phyloP scores from a whole-genome alignment of 2,329 filamentous ascomycete species.

The Fusarium newnesense region DNA sequence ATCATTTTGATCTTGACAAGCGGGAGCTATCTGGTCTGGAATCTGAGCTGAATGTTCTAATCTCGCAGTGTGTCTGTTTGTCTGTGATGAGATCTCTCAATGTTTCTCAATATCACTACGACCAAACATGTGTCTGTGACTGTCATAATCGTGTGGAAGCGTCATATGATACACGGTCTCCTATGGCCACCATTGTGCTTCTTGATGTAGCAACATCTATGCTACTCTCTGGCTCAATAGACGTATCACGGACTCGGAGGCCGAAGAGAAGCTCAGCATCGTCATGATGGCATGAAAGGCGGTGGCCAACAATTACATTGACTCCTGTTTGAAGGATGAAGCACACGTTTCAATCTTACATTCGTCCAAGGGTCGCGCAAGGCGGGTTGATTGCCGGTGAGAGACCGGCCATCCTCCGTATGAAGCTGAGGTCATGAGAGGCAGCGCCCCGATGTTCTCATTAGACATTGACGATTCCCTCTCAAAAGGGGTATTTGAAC shows the following conservation, averaged over 20 bases:
- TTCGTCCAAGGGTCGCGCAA: conserved; percentile 16
- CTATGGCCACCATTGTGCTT: background rate
- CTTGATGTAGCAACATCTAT: background rate
- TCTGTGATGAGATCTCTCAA: background rate
- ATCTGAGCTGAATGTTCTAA: background rate
- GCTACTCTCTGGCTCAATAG: background rate
- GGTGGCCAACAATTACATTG: background rate
- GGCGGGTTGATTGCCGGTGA: background rate
- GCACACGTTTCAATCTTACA: conserved; percentile 29
- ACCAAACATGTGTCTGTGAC: background rate
- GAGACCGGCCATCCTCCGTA: background rate
- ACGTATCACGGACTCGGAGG: background rate
- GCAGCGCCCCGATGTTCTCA: conserved; percentile 7
- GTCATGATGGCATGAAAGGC: conserved; percentile 19
- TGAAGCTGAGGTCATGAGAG: background rate
- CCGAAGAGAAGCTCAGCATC: background rate
- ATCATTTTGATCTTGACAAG: background rate
- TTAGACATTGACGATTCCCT: background rate
- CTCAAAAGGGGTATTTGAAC: background rate
- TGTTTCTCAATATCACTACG: background rate
- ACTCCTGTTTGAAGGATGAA: conserved; percentile 6
- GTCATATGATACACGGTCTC: conserved; percentile 5
- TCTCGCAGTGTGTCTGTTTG: background rate
- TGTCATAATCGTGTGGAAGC: background rate
- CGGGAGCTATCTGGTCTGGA: conserved; percentile 1